Evolutionary conservation across 2,329 filamentous ascomycete genomes (phyloP).

Genomic region (Trichoderma sp.): DNA sequence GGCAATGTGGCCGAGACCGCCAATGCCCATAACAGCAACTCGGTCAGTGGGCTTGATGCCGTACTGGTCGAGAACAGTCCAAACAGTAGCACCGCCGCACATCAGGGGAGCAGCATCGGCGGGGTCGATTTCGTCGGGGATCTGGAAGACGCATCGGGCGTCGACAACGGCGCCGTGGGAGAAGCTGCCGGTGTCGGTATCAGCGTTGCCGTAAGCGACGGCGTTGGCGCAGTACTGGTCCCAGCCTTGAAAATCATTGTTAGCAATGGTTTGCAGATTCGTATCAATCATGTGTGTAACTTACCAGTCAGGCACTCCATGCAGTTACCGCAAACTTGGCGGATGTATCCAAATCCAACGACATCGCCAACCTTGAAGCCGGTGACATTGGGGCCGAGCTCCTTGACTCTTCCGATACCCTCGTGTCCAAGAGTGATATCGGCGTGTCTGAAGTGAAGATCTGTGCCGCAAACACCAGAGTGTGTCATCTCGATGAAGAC

Average conservation of each 20-base stretch:
- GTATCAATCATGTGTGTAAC: slow-evolving; percentile 33
- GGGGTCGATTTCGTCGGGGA: slow-evolving; percentile 44
- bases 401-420: slow-evolving; percentile 61
- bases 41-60: slow-evolving; percentile 67
- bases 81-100: slow-evolving; percentile 72
- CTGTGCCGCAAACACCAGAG: slow-evolving; percentile 66
- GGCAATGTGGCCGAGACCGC: slow-evolving; percentile 69
- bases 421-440: slow-evolving; percentile 59
- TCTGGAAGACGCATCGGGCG: slow-evolving; percentile 51
- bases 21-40: slow-evolving; percentile 69
- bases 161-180: slow-evolving; percentile 36
- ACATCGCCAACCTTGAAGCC: slow-evolving; percentile 62
- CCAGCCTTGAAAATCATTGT: slow-evolving; percentile 46
- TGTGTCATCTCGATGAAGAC: slow-evolving; percentile 66
- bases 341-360: slow-evolving; percentile 55
- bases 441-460: slow-evolving; percentile 49
- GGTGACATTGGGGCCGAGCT: slow-evolving; percentile 50
- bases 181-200: slow-evolving; percentile 31
- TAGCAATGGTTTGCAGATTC: slow-evolving; percentile 48
- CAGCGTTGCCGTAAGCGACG: slow-evolving; percentile 54
- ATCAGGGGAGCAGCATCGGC: slow-evolving; percentile 62
- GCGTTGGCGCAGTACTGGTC: slow-evolving; percentile 47
- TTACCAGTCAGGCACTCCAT: slow-evolving; percentile 12
- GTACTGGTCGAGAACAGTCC: slow-evolving; percentile 61
- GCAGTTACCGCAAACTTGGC: slow-evolving; percentile 15